These are phyloP conservation scores for Aspergillus jensenii DNA, from an alignment of 2,329 filamentous ascomycete genomes.

Conservation along the genomic window DNA sequence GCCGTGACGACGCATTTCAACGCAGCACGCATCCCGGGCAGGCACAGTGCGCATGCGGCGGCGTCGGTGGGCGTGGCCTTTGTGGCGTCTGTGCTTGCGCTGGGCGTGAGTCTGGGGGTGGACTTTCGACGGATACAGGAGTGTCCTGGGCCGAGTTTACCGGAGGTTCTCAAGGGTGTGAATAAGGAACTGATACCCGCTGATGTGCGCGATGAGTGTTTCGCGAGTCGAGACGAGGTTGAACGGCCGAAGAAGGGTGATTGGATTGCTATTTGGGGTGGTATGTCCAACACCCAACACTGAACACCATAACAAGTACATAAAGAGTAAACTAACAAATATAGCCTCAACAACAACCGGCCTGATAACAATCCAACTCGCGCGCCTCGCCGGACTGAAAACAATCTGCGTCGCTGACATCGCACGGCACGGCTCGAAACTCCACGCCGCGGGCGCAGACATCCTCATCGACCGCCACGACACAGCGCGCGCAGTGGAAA, in stretches of 20 bases:
- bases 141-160: constrained; percentile 59
- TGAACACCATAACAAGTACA: too few relatives aligned
- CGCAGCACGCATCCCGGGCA: constrained; percentile 58
- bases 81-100: constrained; percentile 64
- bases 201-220: constrained; percentile 64
- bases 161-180: constrained; percentile 50
- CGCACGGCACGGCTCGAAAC: constrained; percentile 62
- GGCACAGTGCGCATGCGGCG: constrained; percentile 52
- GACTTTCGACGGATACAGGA: constrained; percentile 52
- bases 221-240: constrained; percentile 51
- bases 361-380: constrained; percentile 65
- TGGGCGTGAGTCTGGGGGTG: constrained; percentile 70
- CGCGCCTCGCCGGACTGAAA: constrained; percentile 63
- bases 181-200: constrained; percentile 52
- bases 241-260: constrained; percentile 63
- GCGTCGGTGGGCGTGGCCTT: constrained; percentile 70
- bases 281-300: constrained; percentile 35
- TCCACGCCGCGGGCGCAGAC: constrained; percentile 58
- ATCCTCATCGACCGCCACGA: constrained; percentile 69
- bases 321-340: too few relatives aligned
- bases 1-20: constrained; percentile 66
- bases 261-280: constrained; percentile 74
- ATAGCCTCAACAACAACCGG: constrained; percentile 68
- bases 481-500: constrained; percentile 62
- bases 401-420: constrained; percentile 68